Evolutionary conservation across 1,284 basidiomycete genomes (phyloP), one percentile per base, ranked within the genome.

Genomic region (Coniferiporia sulphurascens): DNA sequence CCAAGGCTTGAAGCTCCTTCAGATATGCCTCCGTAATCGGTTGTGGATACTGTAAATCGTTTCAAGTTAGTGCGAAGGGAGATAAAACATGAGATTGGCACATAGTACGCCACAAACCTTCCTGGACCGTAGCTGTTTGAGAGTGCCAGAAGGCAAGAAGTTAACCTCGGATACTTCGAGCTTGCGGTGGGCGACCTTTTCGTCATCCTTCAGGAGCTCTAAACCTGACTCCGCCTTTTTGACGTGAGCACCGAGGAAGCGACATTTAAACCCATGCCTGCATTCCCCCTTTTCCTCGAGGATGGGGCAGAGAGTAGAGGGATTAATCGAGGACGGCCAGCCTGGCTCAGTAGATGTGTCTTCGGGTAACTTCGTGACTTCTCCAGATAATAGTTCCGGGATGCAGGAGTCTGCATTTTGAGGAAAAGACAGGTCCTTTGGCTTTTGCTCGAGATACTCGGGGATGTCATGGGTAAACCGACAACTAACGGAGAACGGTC

Each of bases 181-280:
- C 3, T 79, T 82, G 0, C 76, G 67, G 8, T 63, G 71, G 2
- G 80, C 81, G 63, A 81, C 80, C 68, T 81, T 87, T 32, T 84
- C 82, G 55, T 84, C 79, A 66, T 91, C 82, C 1, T 74, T 75
- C 0, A 80, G 62, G 0, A 84, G 66, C 35, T 70, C 68, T n/a
- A 83, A 66, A 0, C 79, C 79, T 19, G 72, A 64, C 19, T 78
- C 78, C 27, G 75, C 73, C 49, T 71, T 69, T 22, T 68, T 72
- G 5, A 84, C 70, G 68, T 98, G 96, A 0, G 83, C 86, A 10
- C 89, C 88, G 3, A 97, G 81, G 74, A 91, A 97, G 1, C 96
- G 86, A 70, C 96, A 99, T 71, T 93, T 91, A 74, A 92, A 88
- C 4, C 93, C 96, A 64, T 84, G 85, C 55, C 86, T 85, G 74